Evolutionary conservation across 116 monocot genomes (phyloP).

Genomic region (Phalaenopsis hybrid): DNA sequence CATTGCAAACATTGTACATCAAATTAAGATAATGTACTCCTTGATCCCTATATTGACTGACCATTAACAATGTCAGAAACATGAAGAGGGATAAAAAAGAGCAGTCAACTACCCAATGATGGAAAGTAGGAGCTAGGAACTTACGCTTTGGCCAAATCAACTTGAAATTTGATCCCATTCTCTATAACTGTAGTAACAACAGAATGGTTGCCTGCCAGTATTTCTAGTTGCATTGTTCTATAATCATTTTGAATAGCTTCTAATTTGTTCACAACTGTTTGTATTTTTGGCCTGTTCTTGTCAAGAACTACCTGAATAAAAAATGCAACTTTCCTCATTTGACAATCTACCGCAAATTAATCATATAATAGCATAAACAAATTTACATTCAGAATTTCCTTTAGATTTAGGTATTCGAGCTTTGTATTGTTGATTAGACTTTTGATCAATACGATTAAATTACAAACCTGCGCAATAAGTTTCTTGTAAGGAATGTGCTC

Average conservation of each 20-base stretch:
- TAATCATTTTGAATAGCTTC: slow-evolving; percentile 86
- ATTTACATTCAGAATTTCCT: background rate
- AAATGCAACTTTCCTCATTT: background rate
- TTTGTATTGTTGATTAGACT: background rate
- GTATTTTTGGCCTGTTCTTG: slow-evolving; percentile 84
- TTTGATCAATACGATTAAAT: background rate
- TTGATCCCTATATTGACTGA: background rate
- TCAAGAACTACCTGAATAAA: slow-evolving; percentile 76
- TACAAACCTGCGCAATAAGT: slow-evolving; percentile 66
- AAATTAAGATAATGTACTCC: background rate
- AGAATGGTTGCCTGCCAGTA: slow-evolving; percentile 87
- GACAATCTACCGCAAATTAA: background rate
- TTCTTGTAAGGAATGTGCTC: slow-evolving; percentile 84
- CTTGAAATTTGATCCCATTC: slow-evolving; percentile 75
- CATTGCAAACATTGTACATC: background rate
- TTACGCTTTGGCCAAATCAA: slow-evolving; percentile 80
- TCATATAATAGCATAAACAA: background rate
- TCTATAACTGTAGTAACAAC: slow-evolving; percentile 79
- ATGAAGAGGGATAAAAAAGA: background rate
- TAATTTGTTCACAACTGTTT: slow-evolving; percentile 90
- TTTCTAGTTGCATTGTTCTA: slow-evolving; percentile 92
- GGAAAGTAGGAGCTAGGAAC: slow-evolving; percentile 18
- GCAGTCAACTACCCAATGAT: background rate
- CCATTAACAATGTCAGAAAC: background rate
- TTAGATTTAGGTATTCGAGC: background rate